A percentile compares a stretch with the other conserved stretches of the same genome.
These are phyloP conservation scores for Hymenoscyphus linearis DNA, from an alignment of 2,329 filamentous ascomycete species.

Conservation along the genomic window DNA sequence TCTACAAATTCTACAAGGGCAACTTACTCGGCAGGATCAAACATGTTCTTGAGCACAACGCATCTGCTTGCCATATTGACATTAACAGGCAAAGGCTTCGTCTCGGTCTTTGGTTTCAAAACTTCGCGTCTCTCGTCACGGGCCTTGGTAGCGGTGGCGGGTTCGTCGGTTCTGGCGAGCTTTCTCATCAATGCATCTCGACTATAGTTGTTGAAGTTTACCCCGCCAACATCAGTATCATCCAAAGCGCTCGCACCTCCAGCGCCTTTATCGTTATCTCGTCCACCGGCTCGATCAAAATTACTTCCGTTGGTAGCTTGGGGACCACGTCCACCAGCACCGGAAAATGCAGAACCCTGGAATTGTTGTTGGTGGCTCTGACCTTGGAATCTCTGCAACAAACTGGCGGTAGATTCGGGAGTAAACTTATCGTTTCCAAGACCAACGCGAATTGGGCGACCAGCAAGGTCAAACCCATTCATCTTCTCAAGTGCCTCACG, in stretches of 20 bases:
- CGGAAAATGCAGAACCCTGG: constrained; percentile 88
- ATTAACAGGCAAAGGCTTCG: constrained; percentile 73
- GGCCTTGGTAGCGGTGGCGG: constrained; percentile 52
- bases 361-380: constrained; percentile 65
- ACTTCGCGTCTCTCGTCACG: constrained; percentile 60
- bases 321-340: constrained; percentile 78
- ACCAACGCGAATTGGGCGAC: constrained; percentile 94
- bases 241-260: constrained; percentile 91
- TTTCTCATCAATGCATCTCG: constrained; percentile 98
- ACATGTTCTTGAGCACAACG: constrained; percentile 93
- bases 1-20: background rate
- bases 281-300: constrained; percentile 85
- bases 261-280: constrained; percentile 81
- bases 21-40: constrained; percentile 83
- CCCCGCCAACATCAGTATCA: constrained; percentile 94
- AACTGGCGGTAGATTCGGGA: constrained; percentile 88
- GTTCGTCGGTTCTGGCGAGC: constrained; percentile 91
- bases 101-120: constrained; percentile 72
- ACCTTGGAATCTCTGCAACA: constrained; percentile 86
- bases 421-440: constrained; percentile 99
- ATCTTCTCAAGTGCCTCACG: constrained; percentile 96
- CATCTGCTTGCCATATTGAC: constrained; percentile 92
- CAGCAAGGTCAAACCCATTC: constrained; percentile 98
- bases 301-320: constrained; percentile 69
- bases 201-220: constrained; percentile 99